Evolutionary conservation across 805 yeast genomes (phyloP).

Genomic region (Yarrowia keelungensis): DNA sequence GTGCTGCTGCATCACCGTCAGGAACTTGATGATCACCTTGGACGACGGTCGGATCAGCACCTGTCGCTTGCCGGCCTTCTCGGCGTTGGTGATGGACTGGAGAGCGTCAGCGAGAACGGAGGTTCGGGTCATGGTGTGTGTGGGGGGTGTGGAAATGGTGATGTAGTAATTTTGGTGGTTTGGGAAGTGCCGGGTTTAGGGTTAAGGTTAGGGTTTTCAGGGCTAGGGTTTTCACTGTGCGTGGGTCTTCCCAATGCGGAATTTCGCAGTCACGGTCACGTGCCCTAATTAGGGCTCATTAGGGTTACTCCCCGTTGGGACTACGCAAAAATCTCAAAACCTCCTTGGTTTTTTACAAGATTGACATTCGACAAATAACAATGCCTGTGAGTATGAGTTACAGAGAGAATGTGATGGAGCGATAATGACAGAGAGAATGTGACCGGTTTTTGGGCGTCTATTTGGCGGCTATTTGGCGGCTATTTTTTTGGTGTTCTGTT

Average conservation of each 20-base stretch:
- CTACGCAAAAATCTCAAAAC: constrained; percentile 19
- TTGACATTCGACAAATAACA: constrained; percentile 33
- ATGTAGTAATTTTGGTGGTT: background rate
- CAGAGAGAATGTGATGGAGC: too few relatives aligned
- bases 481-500: too few relatives aligned
- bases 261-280: constrained; percentile 14
- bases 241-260: background rate
- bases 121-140: constrained; percentile 82
- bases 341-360: constrained; percentile 30
- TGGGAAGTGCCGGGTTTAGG: background rate
- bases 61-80: constrained; percentile 99
- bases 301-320: constrained; percentile 3
- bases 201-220: background rate
- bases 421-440: too few relatives aligned
- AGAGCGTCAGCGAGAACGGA: constrained; percentile 99
- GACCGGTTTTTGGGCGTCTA: too few relatives aligned
- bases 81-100: constrained; percentile 98
- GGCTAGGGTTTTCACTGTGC: too few relatives aligned
- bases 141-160: background rate
- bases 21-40: constrained; percentile 96
- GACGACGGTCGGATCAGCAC: constrained; percentile 98
- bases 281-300: background rate
- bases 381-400: constrained; percentile 29
- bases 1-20: constrained; percentile 96
- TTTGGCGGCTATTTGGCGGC: too few relatives aligned